Conservation (phyloP, 148 eudicot genomes). For the Vaccinium macrocarpon region DNA sequence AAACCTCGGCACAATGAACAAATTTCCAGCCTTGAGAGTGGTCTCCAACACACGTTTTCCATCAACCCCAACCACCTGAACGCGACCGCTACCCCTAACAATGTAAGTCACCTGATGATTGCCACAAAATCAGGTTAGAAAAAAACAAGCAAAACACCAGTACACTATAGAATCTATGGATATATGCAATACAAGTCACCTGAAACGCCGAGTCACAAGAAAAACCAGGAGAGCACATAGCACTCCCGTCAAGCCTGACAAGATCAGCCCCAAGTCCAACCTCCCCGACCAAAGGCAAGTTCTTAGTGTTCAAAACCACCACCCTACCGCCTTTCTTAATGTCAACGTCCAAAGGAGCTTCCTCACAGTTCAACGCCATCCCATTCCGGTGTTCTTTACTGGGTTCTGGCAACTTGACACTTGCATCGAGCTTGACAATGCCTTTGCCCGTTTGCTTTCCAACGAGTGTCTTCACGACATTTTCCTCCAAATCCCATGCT, state of each 20-base stretch:
- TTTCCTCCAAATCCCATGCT: slow-evolving; percentile 77
- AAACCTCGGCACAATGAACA: slow-evolving; percentile 88
- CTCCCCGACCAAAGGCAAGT: slow-evolving; percentile 88
- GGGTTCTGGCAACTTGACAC: slow-evolving; percentile 70
- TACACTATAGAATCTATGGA: neutral
- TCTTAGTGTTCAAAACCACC: slow-evolving; percentile 79
- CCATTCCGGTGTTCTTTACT: slow-evolving; percentile 54
- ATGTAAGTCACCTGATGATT: slow-evolving; percentile 68
- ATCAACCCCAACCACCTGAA: slow-evolving; percentile 76
- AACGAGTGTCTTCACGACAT: slow-evolving; percentile 54
- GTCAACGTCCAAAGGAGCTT: slow-evolving; percentile 85
- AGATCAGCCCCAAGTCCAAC: slow-evolving; percentile 84
- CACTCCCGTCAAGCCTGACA: slow-evolving; percentile 59
- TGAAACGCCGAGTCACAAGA: slow-evolving; percentile 86
- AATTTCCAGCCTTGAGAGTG: slow-evolving; percentile 53
- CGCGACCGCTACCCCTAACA: slow-evolving; percentile 79
- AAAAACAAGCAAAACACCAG: neutral
- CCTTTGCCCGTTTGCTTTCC: slow-evolving; percentile 50
- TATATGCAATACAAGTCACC: slow-evolving; percentile 21
- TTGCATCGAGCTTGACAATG: slow-evolving; percentile 53
- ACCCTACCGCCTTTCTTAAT: slow-evolving; percentile 69
- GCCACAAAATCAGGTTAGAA: neutral
- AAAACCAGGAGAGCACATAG: slow-evolving; percentile 90
- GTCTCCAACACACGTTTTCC: slow-evolving; percentile 77
- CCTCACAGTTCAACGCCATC: slow-evolving; percentile 73